These are phyloP conservation scores for Arxiozyma slooffiae DNA, from an alignment of 1,139 yeast species.

Conservation along the genomic window DNA sequence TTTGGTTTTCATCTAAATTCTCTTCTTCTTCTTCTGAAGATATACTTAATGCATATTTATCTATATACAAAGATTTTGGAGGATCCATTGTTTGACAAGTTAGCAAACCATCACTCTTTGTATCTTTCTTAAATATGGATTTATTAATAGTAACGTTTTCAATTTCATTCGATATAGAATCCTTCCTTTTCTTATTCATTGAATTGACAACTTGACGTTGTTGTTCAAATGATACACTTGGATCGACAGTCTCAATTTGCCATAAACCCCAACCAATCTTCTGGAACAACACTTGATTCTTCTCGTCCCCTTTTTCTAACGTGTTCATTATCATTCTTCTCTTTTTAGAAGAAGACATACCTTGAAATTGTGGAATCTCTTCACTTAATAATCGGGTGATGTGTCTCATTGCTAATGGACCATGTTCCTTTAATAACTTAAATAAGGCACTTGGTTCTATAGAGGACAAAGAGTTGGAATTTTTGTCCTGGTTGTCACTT, in stretches of 20 bases:
- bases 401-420: slow-evolving; percentile 89
- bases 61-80: slow-evolving; percentile 23
- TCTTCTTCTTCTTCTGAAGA: slow-evolving; percentile 31
- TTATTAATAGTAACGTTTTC: background rate
- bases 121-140: background rate
- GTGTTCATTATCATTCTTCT: slow-evolving; percentile 83
- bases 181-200: slow-evolving; percentile 32
- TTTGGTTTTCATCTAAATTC: slow-evolving; percentile 11
- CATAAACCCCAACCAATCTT: slow-evolving; percentile 98
- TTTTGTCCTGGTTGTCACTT: background rate
- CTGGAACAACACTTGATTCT: slow-evolving; percentile 60
- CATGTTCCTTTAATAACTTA: slow-evolving; percentile 54
- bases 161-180: background rate
- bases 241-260: slow-evolving; percentile 59
- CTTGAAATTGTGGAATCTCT: slow-evolving; percentile 72
- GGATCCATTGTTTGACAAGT: background rate
- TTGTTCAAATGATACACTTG: slow-evolving; percentile 36
- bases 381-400: slow-evolving; percentile 67
- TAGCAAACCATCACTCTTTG: background rate
- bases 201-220: slow-evolving; percentile 28
- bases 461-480: no score
- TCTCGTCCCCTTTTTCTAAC: slow-evolving; percentile 60
- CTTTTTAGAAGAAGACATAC: slow-evolving; percentile 75
- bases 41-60: slow-evolving; percentile 37
- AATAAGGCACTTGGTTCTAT: slow-evolving; percentile 37